Percentiles rank a stretch among this genome's conserved stretches.
Conservation (phyloP, 305 asterid species). For the Rubia balearica region DNA sequence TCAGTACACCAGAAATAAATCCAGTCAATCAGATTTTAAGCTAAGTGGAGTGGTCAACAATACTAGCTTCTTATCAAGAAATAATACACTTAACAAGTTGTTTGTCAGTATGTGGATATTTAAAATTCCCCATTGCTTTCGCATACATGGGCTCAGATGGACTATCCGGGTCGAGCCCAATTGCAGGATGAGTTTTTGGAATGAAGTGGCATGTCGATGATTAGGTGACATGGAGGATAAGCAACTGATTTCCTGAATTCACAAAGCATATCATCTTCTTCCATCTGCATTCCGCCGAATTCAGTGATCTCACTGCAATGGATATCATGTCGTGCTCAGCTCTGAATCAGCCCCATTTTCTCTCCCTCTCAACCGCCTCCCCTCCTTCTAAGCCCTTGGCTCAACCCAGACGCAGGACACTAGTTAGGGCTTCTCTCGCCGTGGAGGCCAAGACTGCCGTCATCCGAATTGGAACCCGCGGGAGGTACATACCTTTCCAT, state of each 20-base stretch:
- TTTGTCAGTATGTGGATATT: no score
- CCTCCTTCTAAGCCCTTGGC: constrained; percentile 11
- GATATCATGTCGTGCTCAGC: constrained; percentile 20
- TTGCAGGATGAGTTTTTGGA: constrained; percentile 1
- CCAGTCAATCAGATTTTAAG: no score
- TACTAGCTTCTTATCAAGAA: no score
- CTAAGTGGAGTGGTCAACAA: no score
- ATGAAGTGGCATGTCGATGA: constrained; percentile 17
- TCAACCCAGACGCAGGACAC: constrained; percentile 31
- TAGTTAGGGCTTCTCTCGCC: constrained; percentile 54
- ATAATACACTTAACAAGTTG: no score
- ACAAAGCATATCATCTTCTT: no score
- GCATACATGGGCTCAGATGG: no score
- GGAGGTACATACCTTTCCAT: constrained; percentile 49
- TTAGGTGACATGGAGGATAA: constrained; percentile 32
- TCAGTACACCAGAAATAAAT: no score
- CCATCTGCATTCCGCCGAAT: neutral
- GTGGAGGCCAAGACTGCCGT: constrained; percentile 69
- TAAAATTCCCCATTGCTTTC: no score
- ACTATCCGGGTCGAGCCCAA: no score
- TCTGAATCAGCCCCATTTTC: constrained; percentile 35
- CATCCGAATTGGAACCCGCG: constrained; percentile 86
- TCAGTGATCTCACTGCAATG: constrained; percentile 13
- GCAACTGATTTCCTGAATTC: neutral
- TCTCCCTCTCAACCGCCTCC: constrained; percentile 18